Conservation (phyloP, 139 green algal genomes). For the Choricystis sp. region DNA sequence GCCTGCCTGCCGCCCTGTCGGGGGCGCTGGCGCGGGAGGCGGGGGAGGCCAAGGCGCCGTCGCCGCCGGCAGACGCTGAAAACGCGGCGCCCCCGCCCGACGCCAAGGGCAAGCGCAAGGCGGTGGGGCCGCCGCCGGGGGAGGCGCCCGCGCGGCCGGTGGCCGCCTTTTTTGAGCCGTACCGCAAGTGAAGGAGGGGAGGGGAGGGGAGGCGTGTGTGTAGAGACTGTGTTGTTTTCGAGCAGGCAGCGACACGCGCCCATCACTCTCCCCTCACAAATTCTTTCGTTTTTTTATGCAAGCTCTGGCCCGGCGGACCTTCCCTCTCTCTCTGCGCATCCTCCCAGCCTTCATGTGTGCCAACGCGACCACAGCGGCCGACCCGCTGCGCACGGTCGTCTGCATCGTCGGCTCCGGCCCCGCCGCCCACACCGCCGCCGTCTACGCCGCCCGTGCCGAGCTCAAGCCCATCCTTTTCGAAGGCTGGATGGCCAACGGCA, state of each 20-base stretch:
- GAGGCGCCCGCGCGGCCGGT: neutral
- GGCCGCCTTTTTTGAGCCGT: neutral
- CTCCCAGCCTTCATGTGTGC: no score
- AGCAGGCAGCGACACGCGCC: no score
- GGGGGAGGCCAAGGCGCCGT: neutral
- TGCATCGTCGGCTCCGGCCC: conserved; percentile 71
- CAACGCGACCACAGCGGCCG: no score
- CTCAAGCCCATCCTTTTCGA: conserved; percentile 72
- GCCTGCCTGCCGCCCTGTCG: no score
- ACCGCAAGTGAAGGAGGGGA: no score
- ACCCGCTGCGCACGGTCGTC: conserved; percentile 30
- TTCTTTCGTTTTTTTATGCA: no score
- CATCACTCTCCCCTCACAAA: no score
- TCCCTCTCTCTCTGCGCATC: no score
- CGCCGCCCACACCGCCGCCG: conserved; percentile 69
- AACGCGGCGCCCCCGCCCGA: no score
- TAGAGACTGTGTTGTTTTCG: no score
- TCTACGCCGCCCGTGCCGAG: conserved; percentile 45
- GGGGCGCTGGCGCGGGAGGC: neutral
- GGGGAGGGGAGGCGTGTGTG: no score
- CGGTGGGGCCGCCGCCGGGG: neutral
- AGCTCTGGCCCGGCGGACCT: no score
- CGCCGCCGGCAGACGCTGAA: neutral
- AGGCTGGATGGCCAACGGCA: conserved; percentile 70
- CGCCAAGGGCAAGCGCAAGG: neutral